Percentiles rank a stretch among this genome's conserved stretches.
These are phyloP conservation scores for Rhodosporidiobolus sp. DNA, from an alignment of 768 basidiomycete species.

Conservation along the genomic window DNA sequence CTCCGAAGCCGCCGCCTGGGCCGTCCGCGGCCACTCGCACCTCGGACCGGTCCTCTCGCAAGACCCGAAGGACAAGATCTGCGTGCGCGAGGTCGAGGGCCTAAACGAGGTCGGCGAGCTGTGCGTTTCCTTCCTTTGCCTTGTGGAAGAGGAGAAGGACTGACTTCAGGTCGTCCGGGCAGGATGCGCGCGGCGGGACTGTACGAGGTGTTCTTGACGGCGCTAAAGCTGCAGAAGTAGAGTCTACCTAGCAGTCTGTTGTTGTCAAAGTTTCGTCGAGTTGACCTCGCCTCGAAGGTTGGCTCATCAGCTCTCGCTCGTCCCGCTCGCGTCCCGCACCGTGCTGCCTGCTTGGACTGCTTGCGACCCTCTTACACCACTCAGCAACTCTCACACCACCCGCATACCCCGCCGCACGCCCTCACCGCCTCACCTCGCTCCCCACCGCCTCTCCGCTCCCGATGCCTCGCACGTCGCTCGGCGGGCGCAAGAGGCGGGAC, in stretches of 20 bases:
- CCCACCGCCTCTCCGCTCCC: no score
- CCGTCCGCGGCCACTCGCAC: background rate
- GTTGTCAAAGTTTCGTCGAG: background rate
- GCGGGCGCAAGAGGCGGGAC: background rate
- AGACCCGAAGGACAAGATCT: slow-evolving; percentile 7
- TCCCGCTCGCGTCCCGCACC: no score
- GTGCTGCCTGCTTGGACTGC: no score
- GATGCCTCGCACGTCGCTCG: no score
- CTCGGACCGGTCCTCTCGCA: slow-evolving; percentile 12
- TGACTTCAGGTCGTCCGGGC: background rate
- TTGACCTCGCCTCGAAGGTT: background rate
- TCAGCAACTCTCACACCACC: no score
- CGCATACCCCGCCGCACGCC: no score
- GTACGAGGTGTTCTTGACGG: slow-evolving; percentile 33
- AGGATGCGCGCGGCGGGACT: slow-evolving; percentile 36
- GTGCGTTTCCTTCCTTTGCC: slow-evolving; percentile 18
- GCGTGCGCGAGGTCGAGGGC: slow-evolving; percentile 35
- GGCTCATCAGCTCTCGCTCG: no score
- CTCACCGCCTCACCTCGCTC: no score
- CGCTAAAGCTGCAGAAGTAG: slow-evolving; percentile 38
- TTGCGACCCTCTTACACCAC: no score
- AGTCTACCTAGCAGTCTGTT: background rate
- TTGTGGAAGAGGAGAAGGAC: background rate
- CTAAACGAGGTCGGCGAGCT: slow-evolving; percentile 35
- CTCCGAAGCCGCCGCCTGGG: slow-evolving; percentile 13